These are phyloP conservation scores for Leucoagaricus sp. DNA, from an alignment of 1,284 basidiomycete species.

Conservation along the genomic window DNA sequence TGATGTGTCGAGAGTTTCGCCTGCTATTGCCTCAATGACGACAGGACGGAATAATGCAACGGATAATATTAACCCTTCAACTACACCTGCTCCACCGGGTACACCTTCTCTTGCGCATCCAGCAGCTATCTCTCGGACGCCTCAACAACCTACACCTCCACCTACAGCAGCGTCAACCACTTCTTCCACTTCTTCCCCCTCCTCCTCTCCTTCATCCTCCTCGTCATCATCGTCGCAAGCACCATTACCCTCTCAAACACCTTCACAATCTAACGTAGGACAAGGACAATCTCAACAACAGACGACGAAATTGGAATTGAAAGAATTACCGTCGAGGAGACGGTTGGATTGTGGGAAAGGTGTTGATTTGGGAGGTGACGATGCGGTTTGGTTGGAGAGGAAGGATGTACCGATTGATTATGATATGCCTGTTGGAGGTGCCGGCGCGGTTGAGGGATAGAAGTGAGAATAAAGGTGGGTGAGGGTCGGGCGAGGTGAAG, in stretches of 20 bases:
- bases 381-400: slow-evolving; percentile 66
- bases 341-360: slow-evolving; percentile 66
- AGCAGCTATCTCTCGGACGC: neutral
- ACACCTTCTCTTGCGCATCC: neutral
- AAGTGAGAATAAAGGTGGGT: too few relatives aligned
- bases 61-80: neutral
- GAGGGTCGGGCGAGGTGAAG: too few relatives aligned
- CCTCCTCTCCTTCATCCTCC: neutral
- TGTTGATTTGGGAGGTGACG: slow-evolving; percentile 63
- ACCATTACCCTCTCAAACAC: neutral
- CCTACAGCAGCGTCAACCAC: neutral
- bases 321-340: slow-evolving; percentile 60
- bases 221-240: neutral
- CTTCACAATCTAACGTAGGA: neutral
- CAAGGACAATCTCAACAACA: neutral
- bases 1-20: neutral
- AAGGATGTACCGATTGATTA: slow-evolving; percentile 74
- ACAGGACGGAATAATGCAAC: neutral
- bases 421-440: slow-evolving; percentile 49
- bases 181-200: neutral
- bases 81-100: neutral
- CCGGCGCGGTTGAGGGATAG: too few relatives aligned
- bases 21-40: neutral
- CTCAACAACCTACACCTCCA: slow-evolving; percentile 14
- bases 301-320: slow-evolving; percentile 40